phyloP scores from a whole-genome alignment of 225 moss, liverwort and hornwort genomes.

The Ulota crispa region DNA sequence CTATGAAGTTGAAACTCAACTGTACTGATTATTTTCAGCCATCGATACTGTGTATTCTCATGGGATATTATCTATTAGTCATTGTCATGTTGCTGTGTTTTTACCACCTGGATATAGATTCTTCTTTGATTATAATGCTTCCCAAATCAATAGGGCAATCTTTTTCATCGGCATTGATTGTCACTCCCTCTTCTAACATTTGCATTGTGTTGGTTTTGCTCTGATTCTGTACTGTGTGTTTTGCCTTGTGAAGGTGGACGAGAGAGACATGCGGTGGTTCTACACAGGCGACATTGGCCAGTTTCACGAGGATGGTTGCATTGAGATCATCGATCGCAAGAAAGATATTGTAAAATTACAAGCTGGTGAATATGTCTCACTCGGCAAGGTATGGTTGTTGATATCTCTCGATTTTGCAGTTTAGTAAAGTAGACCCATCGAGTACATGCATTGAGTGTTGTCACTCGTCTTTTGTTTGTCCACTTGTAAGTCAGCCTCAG shows the following conservation, averaged over 20 bases:
- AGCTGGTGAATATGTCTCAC: conserved; percentile 96
- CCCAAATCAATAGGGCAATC: not conserved
- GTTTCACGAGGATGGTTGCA: conserved; percentile 83
- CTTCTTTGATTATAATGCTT: not conserved
- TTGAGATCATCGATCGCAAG: conserved; percentile 94
- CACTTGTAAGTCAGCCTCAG: not conserved
- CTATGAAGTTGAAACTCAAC: not conserved
- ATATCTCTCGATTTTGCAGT: not conserved
- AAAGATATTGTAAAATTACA: conserved; percentile 98
- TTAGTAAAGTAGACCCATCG: not conserved
- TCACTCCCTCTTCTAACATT: not conserved
- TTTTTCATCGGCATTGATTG: not conserved
- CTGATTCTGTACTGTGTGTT: conserved; percentile 11
- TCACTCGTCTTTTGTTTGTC: not conserved
- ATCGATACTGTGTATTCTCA: not conserved
- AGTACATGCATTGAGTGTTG: not conserved
- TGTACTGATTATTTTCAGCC: not conserved
- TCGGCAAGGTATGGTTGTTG: conserved; percentile 71
- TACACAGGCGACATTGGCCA: conserved; percentile 88
- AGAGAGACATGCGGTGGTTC: conserved; percentile 88
- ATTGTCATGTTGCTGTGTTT: not conserved
- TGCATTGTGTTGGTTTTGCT: not conserved
- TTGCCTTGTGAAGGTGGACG: conserved; percentile 59
- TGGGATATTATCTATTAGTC: not conserved
- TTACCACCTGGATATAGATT: not conserved